phyloP scores from a whole-genome alignment of 192 early-diverging fungal species.

The Thamnidium elegans region DNA sequence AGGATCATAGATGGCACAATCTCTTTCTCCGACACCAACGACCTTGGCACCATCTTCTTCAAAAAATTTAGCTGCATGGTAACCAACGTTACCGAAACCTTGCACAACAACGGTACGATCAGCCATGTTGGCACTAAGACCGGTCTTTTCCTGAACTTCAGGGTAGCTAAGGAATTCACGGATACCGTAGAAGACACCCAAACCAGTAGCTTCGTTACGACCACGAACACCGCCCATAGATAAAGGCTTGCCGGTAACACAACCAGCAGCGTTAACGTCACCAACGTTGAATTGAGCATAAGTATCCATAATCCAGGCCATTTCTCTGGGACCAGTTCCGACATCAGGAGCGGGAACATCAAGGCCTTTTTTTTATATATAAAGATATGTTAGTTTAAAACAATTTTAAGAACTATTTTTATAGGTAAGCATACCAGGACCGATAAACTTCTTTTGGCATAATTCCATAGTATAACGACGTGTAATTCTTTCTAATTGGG shows the following conservation, averaged over 20 bases:
- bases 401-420: background rate
- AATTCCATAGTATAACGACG: conserved; percentile 79
- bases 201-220: conserved; percentile 77
- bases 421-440: conserved; percentile 46
- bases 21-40: conserved; percentile 69
- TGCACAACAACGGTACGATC: conserved; percentile 70
- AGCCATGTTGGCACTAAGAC: conserved; percentile 56
- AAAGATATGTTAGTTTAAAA: too few species aligned
- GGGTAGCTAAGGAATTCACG: conserved; percentile 76
- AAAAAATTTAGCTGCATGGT: conserved; percentile 82
- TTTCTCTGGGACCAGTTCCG: conserved; percentile 75
- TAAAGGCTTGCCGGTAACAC: conserved; percentile 82
- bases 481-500: conserved; percentile 77
- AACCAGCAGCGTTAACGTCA: conserved; percentile 78
- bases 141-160: conserved; percentile 72
- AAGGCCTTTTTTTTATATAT: conserved; percentile 29
- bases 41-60: conserved; percentile 76
- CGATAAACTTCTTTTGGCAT: conserved; percentile 85
- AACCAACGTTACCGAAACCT: conserved; percentile 86
- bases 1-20: conserved; percentile 62
- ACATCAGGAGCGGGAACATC: conserved; percentile 86
- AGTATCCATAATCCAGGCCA: conserved; percentile 87
- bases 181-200: conserved; percentile 80
- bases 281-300: conserved; percentile 79
- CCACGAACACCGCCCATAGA: conserved; percentile 78